A percentile compares a stretch with the other conserved stretches of the same genome.
Evolutionary conservation across 805 yeast genomes (phyloP).

Genomic region (Wickerhamomyces mucosus): DNA sequence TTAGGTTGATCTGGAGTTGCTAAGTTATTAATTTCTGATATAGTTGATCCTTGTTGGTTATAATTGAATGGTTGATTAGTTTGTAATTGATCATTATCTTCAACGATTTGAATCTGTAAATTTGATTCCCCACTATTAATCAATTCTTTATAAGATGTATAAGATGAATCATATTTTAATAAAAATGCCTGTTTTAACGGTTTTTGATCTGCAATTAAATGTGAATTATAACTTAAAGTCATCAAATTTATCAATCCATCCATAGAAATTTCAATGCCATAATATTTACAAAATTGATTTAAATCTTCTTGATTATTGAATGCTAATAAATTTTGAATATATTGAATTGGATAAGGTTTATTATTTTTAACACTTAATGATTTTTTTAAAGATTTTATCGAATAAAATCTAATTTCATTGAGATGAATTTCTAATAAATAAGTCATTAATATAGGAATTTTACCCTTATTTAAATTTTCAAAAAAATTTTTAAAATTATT

Average conservation of each 20-base stretch:
- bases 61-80: too few species aligned
- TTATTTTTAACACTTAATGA: slow-evolving; percentile 64
- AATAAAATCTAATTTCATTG: slow-evolving; percentile 69
- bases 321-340: slow-evolving; percentile 45
- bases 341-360: slow-evolving; percentile 39
- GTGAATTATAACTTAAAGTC: slow-evolving; percentile 29
- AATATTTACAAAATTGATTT: slow-evolving; percentile 49
- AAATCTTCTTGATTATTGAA: slow-evolving; percentile 55
- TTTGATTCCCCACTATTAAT: slow-evolving; percentile 18
- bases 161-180: slow-evolving; percentile 29
- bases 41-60: too few species aligned
- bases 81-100: too few species aligned
- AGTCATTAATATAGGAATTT: slow-evolving; percentile 57
- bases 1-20: too few species aligned
- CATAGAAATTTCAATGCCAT: slow-evolving; percentile 37
- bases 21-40: too few species aligned
- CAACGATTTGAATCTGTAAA: slow-evolving; percentile 2
- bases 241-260: slow-evolving; percentile 34
- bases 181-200: slow-evolving; percentile 41
- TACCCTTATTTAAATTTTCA: slow-evolving; percentile 36
- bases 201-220: slow-evolving; percentile 25
- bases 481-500: slow-evolving; percentile 60
- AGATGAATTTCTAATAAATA: slow-evolving; percentile 74
- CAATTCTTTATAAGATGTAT: slow-evolving; percentile 23
- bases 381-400: slow-evolving; percentile 55